Evolutionary conservation across 495 filamentous ascomycete genomes (phyloP), one percentile per base, ranked within the genome.

Genomic region (Aspergillus diversus): DNA sequence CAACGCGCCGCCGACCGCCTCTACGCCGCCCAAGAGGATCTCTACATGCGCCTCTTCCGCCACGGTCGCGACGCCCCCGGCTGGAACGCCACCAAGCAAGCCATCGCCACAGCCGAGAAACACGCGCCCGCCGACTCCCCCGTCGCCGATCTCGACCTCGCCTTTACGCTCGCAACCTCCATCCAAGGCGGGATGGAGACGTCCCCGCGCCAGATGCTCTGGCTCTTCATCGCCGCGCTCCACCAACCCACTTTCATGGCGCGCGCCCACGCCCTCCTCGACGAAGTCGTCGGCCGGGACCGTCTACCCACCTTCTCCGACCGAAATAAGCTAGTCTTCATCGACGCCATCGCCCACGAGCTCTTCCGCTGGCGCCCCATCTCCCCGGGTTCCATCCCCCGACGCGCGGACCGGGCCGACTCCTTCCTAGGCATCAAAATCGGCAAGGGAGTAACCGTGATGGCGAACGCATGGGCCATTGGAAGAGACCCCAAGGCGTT

Each of bases 401-500:
- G 83, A 46, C 75, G 83, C 48, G 79, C 77, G 0, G 83, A 86
- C 52, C 66, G 66, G 0, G 80, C 84, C 21, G 81, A 83, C 60
- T 78, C 77, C 33, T 83, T 75, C 59, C 66, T 78, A 3, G 83
- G 82, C 1, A 76, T 84, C 31, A 77, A 71, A 53, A 84, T 86
- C 60, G 73, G 71, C 51, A 84, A 83, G 66, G 78, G 77, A 2
- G 81, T 78, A 0, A 79, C 83, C 33, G 66, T 86, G 16, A 73
- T 86, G 42, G 82, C 83, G 0, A 84, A 83, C 61, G 83, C 84
- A 65, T 86, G 84, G 83, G 64, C 66, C 0, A 72, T 75, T 51
- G 62, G 70, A 33, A 69, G 71, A 15, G 70, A 71, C 16, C 57
- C 64, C 4, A 57, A 54, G 6, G 66, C 70, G 0, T 74, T 74